Conservation (phyloP, 352 stramenopile genomes). For the Halophytophthora polymorphica region DNA sequence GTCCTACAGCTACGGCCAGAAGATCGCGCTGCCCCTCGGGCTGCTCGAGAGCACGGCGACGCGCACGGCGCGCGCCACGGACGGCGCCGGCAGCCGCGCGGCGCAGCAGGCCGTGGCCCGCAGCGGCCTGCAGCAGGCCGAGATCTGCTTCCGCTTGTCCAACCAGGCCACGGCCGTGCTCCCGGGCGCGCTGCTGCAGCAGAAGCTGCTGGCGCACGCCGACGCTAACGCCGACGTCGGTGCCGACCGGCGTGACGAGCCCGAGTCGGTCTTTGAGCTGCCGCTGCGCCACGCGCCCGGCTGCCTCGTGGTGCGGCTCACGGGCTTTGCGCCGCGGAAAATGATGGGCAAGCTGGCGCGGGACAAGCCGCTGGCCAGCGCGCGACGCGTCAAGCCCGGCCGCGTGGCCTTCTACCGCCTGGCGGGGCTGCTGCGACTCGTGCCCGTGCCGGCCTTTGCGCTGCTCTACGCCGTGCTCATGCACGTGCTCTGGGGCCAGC, state of each 20-base stretch:
- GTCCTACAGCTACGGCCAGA: conserved; percentile 80
- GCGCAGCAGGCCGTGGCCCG: conserved; percentile 24
- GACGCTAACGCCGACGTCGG: conserved; percentile 9
- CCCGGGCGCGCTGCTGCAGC: conserved; percentile 40
- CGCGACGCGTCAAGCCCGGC: conserved; percentile 13
- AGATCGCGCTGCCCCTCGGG: conserved; percentile 69
- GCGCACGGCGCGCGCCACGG: conserved; percentile 8
- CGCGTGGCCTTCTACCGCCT: conserved; percentile 36
- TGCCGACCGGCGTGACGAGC: conserved; percentile 20
- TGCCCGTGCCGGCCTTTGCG: conserved; percentile 67
- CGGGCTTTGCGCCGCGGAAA: conserved; percentile 40
- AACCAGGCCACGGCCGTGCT: conserved; percentile 53
- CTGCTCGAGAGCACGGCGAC: conserved; percentile 53
- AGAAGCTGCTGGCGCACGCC: conserved; percentile 57
- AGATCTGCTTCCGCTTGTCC: conserved; percentile 74
- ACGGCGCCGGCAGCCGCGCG: conserved; percentile 2
- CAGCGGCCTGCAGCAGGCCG: conserved; percentile 34
- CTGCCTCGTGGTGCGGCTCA: conserved; percentile 61
- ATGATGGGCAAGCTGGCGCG: conserved; percentile 37
- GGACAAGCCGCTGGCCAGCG: conserved; percentile 18
- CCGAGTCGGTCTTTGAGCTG: conserved; percentile 59
- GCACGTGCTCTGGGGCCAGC: conserved; percentile 51
- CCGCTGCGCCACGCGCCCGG: conserved; percentile 53
- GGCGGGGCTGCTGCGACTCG: conserved; percentile 34
- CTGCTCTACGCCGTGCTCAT: conserved; percentile 68